Evolutionary conservation across 768 basidiomycete species (phyloP).

Genomic region (Boletus rufocinnamomeus): DNA sequence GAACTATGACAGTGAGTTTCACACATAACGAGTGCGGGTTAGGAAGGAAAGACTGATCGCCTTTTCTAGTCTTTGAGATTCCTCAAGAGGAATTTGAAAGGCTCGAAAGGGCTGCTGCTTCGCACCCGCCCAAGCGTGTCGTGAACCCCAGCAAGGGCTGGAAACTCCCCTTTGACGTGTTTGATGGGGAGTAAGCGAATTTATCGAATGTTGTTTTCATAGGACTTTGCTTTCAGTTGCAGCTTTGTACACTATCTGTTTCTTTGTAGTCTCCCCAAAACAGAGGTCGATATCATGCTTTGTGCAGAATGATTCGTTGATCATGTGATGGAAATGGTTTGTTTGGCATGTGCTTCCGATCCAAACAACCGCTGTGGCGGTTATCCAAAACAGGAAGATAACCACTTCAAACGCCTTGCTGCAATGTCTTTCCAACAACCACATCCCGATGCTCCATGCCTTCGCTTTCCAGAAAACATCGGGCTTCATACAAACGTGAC

Average conservation of each 20-base stretch:
- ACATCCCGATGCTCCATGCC: slow-evolving; percentile 62
- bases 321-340: slow-evolving; percentile 17
- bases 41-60: background rate
- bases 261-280: background rate
- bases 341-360: slow-evolving; percentile 33
- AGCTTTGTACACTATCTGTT: background rate
- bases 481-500: slow-evolving; percentile 56
- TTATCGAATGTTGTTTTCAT: background rate
- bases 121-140: slow-evolving; percentile 57
- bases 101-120: slow-evolving; percentile 41
- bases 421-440: slow-evolving; percentile 44
- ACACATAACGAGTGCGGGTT: background rate
- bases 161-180: slow-evolving; percentile 65
- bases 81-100: slow-evolving; percentile 42
- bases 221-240: background rate
- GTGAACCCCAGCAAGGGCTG: slow-evolving; percentile 61
- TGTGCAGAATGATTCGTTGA: too few relatives aligned
- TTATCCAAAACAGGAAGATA: slow-evolving; percentile 18
- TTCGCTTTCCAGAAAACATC: slow-evolving; percentile 70
- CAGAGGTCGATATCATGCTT: too few relatives aligned
- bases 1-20: slow-evolving; percentile 60
- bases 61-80: slow-evolving; percentile 32
- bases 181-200: slow-evolving; percentile 43
- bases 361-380: slow-evolving; percentile 30
- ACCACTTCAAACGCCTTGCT: background rate